Base-by-base conservation (phyloP, 768 basidiomycete species). In the Leccinellum rugosiceps region DNA sequence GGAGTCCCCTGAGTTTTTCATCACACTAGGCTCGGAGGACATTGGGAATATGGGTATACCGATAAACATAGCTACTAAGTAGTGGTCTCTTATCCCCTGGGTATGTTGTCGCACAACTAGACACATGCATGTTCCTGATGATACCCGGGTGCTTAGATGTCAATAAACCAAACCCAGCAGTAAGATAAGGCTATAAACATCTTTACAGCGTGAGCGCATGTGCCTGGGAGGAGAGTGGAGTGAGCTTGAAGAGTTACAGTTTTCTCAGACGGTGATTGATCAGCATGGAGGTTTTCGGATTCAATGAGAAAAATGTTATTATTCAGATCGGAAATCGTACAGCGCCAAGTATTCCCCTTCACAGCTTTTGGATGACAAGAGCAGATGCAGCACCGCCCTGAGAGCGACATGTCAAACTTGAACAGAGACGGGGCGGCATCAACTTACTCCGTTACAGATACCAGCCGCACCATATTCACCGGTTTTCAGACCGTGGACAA, bases 391-490 rank as follows among this genome's bases (percentile, higher is more conserved):
- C 94, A 68, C 94, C 94, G 66, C 94, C 93, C 92, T 94, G 67
- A 31, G 19, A 63, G 55, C 65, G 45, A 51, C 38, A 54, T 64
- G 6, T 68, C 58, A 66, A 57, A 58, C 13, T 65, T 49, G 25
- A 52, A 21, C 34, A 34, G 45, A 55, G 48, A 59, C 15, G 49
- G 15, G 53, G 26, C 10, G 21, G n/a, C 45, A 57, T 58, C 13
- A 8, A 80, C 93, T 74, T 72, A 95, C 93, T 61, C 94, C 96
- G 68, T 98, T 98, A 83, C 96, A 98, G 64, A 98, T 88, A 72
- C 89, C 94, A 38, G 95, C 96, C 54, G 92, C 93, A 63, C 95
- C 96, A 67, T 95, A 97, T 76, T 98, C 81, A 38, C 95, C 95
- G 3, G 86, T 73, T 79, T 96, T 87, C 63, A 98, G 84, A n/a